phyloP scores from a whole-genome alignment of 2,329 filamentous ascomycete species.

The Anthostomella pinea region DNA sequence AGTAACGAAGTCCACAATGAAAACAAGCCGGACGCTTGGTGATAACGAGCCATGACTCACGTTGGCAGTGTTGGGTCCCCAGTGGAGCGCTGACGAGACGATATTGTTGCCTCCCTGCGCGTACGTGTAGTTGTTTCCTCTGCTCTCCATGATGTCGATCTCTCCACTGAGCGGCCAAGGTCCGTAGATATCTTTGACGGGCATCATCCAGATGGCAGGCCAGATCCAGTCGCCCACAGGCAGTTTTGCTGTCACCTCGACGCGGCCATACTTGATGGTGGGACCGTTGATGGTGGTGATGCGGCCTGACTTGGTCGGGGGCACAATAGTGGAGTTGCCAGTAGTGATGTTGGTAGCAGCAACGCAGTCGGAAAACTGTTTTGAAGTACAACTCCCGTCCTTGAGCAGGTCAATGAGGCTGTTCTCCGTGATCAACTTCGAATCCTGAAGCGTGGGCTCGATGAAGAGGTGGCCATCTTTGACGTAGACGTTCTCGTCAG shows the following conservation, averaged over 20 bases:
- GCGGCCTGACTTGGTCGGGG: slow-evolving; percentile 73
- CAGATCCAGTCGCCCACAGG: slow-evolving; percentile 82
- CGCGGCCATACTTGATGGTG: slow-evolving; percentile 73
- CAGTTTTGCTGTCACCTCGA: slow-evolving; percentile 76
- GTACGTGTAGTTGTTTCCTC: slow-evolving; percentile 80
- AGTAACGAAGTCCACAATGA: slow-evolving; percentile 3
- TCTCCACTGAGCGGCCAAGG: slow-evolving; percentile 77
- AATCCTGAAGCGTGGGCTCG: slow-evolving; percentile 74
- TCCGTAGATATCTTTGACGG: slow-evolving; percentile 68
- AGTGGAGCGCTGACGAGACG: slow-evolving; percentile 75
- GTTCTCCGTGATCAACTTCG: slow-evolving; percentile 61
- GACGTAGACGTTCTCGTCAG: slow-evolving; percentile 72
- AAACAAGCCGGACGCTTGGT: too few relatives aligned
- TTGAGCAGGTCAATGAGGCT: slow-evolving; percentile 65
- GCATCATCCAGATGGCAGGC: slow-evolving; percentile 92
- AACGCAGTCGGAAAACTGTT: slow-evolving; percentile 59
- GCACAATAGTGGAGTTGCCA: slow-evolving; percentile 70
- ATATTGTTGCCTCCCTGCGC: slow-evolving; percentile 77
- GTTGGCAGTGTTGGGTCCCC: slow-evolving; percentile 69
- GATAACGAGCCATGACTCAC: slow-evolving; percentile 10
- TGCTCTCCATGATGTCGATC: slow-evolving; percentile 78
- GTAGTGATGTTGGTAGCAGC: slow-evolving; percentile 68
- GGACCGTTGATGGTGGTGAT: slow-evolving; percentile 71
- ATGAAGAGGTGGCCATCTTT: slow-evolving; percentile 68
- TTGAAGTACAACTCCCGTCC: slow-evolving; percentile 66